These are phyloP conservation scores for Tulasnella calospora DNA, from an alignment of 768 basidiomycete species.

Conservation along the genomic window DNA sequence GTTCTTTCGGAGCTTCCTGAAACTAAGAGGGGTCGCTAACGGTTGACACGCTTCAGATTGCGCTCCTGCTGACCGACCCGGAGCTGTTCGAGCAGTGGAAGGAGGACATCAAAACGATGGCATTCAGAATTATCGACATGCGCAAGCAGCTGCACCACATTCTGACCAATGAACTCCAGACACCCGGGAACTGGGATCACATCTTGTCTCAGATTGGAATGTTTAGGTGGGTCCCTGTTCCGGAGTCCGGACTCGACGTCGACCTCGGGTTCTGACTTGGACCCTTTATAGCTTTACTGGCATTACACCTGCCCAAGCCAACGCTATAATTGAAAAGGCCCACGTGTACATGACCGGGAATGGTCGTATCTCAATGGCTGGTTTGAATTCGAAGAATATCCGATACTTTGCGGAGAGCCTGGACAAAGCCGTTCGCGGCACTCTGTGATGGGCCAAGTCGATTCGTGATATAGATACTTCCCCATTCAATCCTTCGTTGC, in stretches of 20 bases:
- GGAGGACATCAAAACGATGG: conserved; percentile 86
- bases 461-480: not conserved
- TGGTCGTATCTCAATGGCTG: conserved; percentile 93
- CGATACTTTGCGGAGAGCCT: conserved; percentile 64
- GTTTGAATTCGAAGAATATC: conserved; percentile 77
- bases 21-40: not conserved
- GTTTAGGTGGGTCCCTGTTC: conserved; percentile 64
- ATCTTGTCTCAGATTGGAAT: conserved; percentile 95
- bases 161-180: conserved; percentile 71
- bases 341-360: conserved; percentile 85
- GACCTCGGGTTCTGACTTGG: conserved; percentile 24
- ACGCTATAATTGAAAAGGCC: conserved; percentile 59
- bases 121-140: conserved; percentile 88
- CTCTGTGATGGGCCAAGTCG: conserved; percentile 32
- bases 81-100: conserved; percentile 85
- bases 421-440: conserved; percentile 59
- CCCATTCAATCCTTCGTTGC: not conserved
- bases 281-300: conserved; percentile 69
- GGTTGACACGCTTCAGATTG: conserved; percentile 46
- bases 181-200: conserved; percentile 94
- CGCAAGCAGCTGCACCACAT: conserved; percentile 68
- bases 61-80: conserved; percentile 72
- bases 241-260: not conserved
- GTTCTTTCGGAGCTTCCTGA: not conserved
- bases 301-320: conserved; percentile 59